Evolutionary conservation across 768 basidiomycete species (phyloP).

Genomic region (Paxillus ammoniavirescens): DNA sequence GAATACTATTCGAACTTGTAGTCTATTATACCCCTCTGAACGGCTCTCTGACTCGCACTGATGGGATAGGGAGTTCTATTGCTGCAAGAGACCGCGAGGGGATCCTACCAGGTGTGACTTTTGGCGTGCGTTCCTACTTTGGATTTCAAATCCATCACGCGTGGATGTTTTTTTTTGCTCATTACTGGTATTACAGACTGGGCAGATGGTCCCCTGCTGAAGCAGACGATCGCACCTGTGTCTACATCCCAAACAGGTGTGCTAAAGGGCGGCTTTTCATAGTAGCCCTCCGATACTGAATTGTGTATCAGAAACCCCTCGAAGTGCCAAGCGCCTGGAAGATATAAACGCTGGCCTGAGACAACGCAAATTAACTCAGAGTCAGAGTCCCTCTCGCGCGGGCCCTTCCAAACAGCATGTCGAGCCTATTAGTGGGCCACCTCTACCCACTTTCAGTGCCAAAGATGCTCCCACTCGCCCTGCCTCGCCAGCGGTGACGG

Average conservation of each 20-base stretch:
- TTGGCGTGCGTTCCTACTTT: constrained; percentile 32
- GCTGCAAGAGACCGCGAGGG: constrained; percentile 29
- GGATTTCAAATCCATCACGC: not conserved
- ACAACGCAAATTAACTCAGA: constrained; percentile 12
- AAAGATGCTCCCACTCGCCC: constrained; percentile 14
- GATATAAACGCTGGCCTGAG: constrained; percentile 17
- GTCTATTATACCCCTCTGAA: not conserved
- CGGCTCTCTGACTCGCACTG: constrained; percentile 5
- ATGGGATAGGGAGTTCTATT: constrained; percentile 36
- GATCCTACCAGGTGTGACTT: constrained; percentile 29
- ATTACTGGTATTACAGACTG: constrained; percentile 24
- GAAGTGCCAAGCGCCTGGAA: constrained; percentile 9
- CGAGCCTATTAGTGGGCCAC: not conserved
- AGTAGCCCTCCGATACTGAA: not conserved
- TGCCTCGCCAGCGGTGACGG: constrained; percentile 26
- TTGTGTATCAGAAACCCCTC: constrained; percentile 4
- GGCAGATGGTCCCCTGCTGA: constrained; percentile 28
- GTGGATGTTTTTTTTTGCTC: not conserved
- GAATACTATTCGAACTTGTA: not conserved
- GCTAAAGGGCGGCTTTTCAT: not conserved
- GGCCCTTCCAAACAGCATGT: constrained; percentile 4
- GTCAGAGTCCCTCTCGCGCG: constrained; percentile 8
- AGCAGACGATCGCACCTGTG: not conserved
- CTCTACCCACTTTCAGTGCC: not conserved
- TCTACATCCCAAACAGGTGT: not conserved